Base-by-base conservation (phyloP, 176 grass and related monocot genomes). In the Pharus latifolius region DNA sequence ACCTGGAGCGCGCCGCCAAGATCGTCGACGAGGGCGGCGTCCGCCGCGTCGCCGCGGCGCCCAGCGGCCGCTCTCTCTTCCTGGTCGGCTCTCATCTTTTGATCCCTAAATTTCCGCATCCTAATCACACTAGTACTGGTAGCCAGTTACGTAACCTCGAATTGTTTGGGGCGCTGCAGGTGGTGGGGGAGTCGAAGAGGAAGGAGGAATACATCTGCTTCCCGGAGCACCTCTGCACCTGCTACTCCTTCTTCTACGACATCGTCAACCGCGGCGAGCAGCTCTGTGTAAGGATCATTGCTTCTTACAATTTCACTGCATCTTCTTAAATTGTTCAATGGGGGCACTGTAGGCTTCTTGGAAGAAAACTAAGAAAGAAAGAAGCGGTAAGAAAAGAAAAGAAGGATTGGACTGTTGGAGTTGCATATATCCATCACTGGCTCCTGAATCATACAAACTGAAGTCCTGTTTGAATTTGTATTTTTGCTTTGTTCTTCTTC, bases 161-260 rank as follows among this genome's bases (percentile, higher is more conserved):
- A 45, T 53, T 67, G 13, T 60, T 42, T 15, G 43, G 6, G 19
- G 31, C 34, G 57, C 23, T 79, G 48, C 74, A 95, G 96, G 96
- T 95, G 72, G 69, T 82, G 49, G 90, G 95, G 55, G 96, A 99
- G 44, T 99, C 90, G 17, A 99, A 59, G 79, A 99, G 84, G 72
- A 99, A 86, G 75, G 96, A 99, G 65, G 90, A 99, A 69, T 95
- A 95, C 68, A 81, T 88, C 55, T 95, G 96, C 75, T 99, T 99
- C 60, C 90, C 87, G 25, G 75, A 91, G 79, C 84, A 99, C 75
- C 84, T 91, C 67, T 99, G 96, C 84, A 91, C 87, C 5, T 95
- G 90, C 90, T 88, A 91, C 79, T 95, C 96, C 18, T 99, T 91
- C 84, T 88, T 95, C 85, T 99, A 99, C 50, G 90, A 95, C 67